phyloP scores from a whole-genome alignment of 129 eudicot genomes.

The Tagetes erecta region DNA sequence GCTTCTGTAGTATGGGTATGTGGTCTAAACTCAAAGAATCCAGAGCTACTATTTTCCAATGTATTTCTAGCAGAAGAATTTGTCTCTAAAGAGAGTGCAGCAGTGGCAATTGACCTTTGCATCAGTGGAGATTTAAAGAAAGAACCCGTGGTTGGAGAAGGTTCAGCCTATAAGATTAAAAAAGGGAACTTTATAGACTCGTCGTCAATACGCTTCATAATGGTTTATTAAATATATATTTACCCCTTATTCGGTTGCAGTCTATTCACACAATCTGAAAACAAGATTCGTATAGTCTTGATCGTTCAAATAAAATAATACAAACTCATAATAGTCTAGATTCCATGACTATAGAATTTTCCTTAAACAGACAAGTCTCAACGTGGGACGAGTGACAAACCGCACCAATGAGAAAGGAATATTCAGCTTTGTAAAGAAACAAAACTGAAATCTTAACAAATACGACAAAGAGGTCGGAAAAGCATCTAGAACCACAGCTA shows the following conservation, averaged over 20 bases:
- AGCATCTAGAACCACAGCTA: constrained; percentile 31
- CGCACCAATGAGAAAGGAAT: constrained; percentile 45
- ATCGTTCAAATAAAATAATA: constrained; percentile 19
- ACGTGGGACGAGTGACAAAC: constrained; percentile 31
- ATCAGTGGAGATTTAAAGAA: constrained; percentile 69
- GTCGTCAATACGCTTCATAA: constrained; percentile 37
- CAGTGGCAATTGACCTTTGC: constrained; percentile 54
- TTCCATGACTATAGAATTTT: constrained; percentile 37
- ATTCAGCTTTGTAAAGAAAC: constrained; percentile 50
- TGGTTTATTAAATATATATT: constrained; percentile 25
- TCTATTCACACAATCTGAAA: constrained; percentile 27
- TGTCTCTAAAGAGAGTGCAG: constrained; percentile 45
- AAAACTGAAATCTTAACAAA: constrained; percentile 40
- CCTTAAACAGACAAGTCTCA: constrained; percentile 31
- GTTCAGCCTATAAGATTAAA: constrained; percentile 75
- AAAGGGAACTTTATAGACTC: constrained; percentile 30
- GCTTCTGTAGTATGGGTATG: constrained; percentile 48
- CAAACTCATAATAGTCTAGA: constrained; percentile 21
- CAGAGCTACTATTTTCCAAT: constrained; percentile 48
- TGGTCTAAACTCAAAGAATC: constrained; percentile 78
- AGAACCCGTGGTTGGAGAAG: constrained; percentile 97
- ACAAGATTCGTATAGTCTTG: constrained; percentile 22
- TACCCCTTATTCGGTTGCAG: constrained; percentile 39
- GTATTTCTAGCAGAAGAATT: constrained; percentile 38
- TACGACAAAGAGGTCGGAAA: constrained; percentile 15